These are phyloP conservation scores for Pleomassaria siparia DNA, from an alignment of 2,329 filamentous ascomycete species.

Conservation along the genomic window DNA sequence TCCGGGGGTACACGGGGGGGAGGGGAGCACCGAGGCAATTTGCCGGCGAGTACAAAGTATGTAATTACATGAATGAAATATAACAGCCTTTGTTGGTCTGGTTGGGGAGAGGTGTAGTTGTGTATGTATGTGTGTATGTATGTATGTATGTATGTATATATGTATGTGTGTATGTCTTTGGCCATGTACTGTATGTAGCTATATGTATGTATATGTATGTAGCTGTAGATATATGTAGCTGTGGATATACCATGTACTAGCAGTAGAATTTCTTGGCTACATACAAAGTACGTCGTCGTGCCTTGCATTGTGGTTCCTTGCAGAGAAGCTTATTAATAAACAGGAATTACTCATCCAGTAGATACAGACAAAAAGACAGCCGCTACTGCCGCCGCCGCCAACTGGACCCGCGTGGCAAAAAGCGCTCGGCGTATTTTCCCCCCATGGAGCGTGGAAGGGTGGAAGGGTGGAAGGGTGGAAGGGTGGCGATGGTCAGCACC, in stretches of 20 bases:
- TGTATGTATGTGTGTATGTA: too few relatives aligned
- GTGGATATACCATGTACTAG: too few relatives aligned
- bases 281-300: too few relatives aligned
- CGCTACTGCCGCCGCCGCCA: conserved; percentile 1
- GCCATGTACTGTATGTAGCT: too few relatives aligned
- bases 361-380: background rate
- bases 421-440: background rate
- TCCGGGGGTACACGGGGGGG: conserved; percentile 4
- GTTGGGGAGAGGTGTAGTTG: background rate
- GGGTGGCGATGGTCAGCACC: too few relatives aligned
- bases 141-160: too few relatives aligned
- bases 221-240: too few relatives aligned
- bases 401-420: background rate
- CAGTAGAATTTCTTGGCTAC: too few relatives aligned
- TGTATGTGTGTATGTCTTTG: background rate
- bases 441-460: too few relatives aligned
- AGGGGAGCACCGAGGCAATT: background rate
- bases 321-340: background rate
- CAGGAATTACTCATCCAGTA: too few relatives aligned
- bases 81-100: background rate
- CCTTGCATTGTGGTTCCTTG: conserved; percentile 1
- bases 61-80: background rate
- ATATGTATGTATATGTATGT: too few relatives aligned
- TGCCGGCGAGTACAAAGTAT: background rate
- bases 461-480: too few relatives aligned